Evolutionary conservation across 768 basidiomycete genomes (phyloP), one percentile per base, ranked within the genome.

Genomic region (Coprinopsis cinerea): DNA sequence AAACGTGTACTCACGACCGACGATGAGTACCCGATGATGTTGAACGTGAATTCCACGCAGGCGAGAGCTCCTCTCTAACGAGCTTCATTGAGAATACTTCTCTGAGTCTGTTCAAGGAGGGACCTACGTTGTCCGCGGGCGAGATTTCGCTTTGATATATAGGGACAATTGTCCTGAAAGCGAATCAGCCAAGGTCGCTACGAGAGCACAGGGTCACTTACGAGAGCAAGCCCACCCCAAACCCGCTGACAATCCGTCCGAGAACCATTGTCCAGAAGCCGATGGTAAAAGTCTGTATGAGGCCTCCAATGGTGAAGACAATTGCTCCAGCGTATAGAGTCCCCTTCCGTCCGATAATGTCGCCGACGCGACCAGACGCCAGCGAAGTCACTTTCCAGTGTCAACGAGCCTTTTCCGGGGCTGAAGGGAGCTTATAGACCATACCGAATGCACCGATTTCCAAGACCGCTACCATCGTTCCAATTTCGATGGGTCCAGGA

Each of bases 121-220:
- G 34, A 57, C 81, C 20, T 56, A 88, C 91, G 69, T 94, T 90
- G 57, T 88, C 77, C 2, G 94, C 89, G 25, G 94, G 93, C 3
- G 91, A 93, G 41, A 96, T 92, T 72, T 97, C 94, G 57, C 89
- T 92, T 71, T 96, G 90, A 65, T 92, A 94, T 51, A 93, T 92
- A 13, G 91, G 92, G 24, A 93, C 91, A 53, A 93, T 92, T n/a
- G 91, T 93, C 36, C 91, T 92, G 28, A 18, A n/a, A 13, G n/a
- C n/a, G n/a, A n/a, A n/a, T n/a, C n/a, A n/a, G n/a, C n/a, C n/a
- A n/a, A n/a, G n/a, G n/a, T n/a, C n/a, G n/a, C 43, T 22, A 24
- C 13, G 43, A 25, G 18, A 44, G 18, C 26, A 17, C n/a, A 20
- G 15, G 7, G 23, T 27, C 15, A 76, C 85, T 59, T 61, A 92